Conservation (phyloP, 1,284 basidiomycete species). For the Sphaerobolus stellatus region DNA sequence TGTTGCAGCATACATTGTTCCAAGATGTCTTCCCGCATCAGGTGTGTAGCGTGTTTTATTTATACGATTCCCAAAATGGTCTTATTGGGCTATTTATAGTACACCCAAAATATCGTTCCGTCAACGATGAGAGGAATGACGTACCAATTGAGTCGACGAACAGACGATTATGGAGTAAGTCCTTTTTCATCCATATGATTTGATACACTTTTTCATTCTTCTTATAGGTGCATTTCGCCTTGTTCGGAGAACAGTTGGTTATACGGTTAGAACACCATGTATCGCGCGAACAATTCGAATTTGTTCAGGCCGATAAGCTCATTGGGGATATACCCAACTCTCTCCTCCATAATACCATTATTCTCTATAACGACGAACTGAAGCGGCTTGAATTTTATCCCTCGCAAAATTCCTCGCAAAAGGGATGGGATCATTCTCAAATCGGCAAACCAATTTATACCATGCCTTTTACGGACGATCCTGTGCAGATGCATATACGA, state of each 20-base stretch:
- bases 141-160: slow-evolving; percentile 28
- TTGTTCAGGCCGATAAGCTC: slow-evolving; percentile 37
- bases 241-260: slow-evolving; percentile 26
- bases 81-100: too few species aligned
- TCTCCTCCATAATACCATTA: slow-evolving; percentile 34
- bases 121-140: slow-evolving; percentile 34
- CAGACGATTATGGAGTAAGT: slow-evolving; percentile 25
- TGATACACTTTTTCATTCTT: slow-evolving; percentile 7
- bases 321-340: slow-evolving; percentile 37
- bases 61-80: too few species aligned
- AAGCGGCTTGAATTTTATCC: slow-evolving; percentile 40
- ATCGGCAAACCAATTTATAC: slow-evolving; percentile 27
- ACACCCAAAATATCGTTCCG: slow-evolving; percentile 37
- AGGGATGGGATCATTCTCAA: slow-evolving; percentile 22
- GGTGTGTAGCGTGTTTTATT: too few species aligned
- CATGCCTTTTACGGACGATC: slow-evolving; percentile 17
- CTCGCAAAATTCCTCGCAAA: too few species aligned
- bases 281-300: slow-evolving; percentile 24
- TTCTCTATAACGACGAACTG: slow-evolving; percentile 39
- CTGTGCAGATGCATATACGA: slow-evolving; percentile 2
- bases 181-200: not conserved
- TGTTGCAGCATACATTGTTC: slow-evolving; percentile 28
- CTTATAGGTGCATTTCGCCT: slow-evolving; percentile 32
- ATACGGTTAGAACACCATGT: slow-evolving; percentile 27
- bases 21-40: slow-evolving; percentile 31